Base-by-base conservation (phyloP, 257 asterid genomes). In the Echium plantagineum region DNA sequence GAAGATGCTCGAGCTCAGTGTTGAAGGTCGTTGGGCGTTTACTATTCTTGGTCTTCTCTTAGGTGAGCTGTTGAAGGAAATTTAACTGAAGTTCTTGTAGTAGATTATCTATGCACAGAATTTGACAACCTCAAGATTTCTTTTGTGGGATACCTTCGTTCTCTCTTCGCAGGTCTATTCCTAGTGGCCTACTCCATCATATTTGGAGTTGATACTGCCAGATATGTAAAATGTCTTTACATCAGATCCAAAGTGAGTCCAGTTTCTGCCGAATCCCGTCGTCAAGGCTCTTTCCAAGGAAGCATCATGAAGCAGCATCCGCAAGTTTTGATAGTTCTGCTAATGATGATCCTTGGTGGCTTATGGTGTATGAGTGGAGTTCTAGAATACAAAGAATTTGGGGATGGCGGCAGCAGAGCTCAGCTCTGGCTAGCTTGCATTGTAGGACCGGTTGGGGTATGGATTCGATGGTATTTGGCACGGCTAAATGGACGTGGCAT, bases 361-460 rank as follows among this genome's bases (percentile, higher is more conserved):
- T 66, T 84, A 59, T 93, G 87, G 94, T 74, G 78, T 32, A 15
- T 70, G 15, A 78, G 82, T 52, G 78, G 69, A 60, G 55, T 58
- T 62, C 59, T 81, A 65, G 89, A 66, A 57, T 66, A 9, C 49
- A 65, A 57, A 28, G 77, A 81, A n/a, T 86, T 93, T 20, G 54
- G 66, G 42, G 66, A 59, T 7, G 85, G 89, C 5, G 71, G 78
- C 24, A 58, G 71, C 22, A 69, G 70, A 61, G 86, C 93, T 48
- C 82, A 84, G 66, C 60, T 89, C 68, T 83, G 78, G 78, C 65
- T 93, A 59, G 97, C 84, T 54, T 86, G 96, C 72, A 35, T 35
- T 62, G 96, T 84, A 6, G 96, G 91, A 30, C 99, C 99, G 9
- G 72, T 84, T 63, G 97, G 99, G 13, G 99, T 89, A 15, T 89